These are phyloP conservation scores for Monascus ruber DNA, from an alignment of 2,329 filamentous ascomycete species.

Conservation along the genomic window DNA sequence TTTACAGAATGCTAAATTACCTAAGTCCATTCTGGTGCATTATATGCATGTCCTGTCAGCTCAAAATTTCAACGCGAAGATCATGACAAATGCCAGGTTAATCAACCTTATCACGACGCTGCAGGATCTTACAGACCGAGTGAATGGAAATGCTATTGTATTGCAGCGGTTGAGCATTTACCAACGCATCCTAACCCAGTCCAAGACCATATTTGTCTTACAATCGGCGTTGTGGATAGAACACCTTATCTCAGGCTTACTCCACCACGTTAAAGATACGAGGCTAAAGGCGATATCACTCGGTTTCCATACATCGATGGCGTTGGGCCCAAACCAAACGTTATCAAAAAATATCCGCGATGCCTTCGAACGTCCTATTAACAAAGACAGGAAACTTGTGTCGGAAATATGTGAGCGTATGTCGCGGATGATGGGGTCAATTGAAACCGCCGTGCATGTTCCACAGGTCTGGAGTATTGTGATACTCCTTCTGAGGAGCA, in stretches of 20 bases:
- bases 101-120: slow-evolving; percentile 60
- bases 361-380: slow-evolving; percentile 39
- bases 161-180: slow-evolving; percentile 70
- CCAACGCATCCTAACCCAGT: slow-evolving; percentile 61
- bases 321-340: slow-evolving; percentile 56
- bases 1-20: slow-evolving; percentile 54
- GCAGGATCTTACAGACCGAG: slow-evolving; percentile 58
- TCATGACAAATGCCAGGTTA: slow-evolving; percentile 62
- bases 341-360: slow-evolving; percentile 53
- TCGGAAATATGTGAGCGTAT: slow-evolving; percentile 59
- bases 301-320: slow-evolving; percentile 58
- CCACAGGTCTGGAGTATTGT: slow-evolving; percentile 84
- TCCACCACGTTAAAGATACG: slow-evolving; percentile 68
- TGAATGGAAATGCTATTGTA: slow-evolving; percentile 71
- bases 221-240: slow-evolving; percentile 67
- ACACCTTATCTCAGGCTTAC: slow-evolving; percentile 69
- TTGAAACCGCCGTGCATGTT: slow-evolving; percentile 53
- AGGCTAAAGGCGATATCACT: slow-evolving; percentile 62
- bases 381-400: slow-evolving; percentile 52
- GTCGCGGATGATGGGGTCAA: slow-evolving; percentile 50
- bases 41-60: slow-evolving; percentile 70
- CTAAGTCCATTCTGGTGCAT: slow-evolving; percentile 69
- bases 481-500: slow-evolving; percentile 59
- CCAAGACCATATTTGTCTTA: slow-evolving; percentile 56
- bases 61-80: slow-evolving; percentile 64